Base-by-base conservation (phyloP, 2,329 filamentous ascomycete genomes). In the Domatiomyces catenatus region DNA sequence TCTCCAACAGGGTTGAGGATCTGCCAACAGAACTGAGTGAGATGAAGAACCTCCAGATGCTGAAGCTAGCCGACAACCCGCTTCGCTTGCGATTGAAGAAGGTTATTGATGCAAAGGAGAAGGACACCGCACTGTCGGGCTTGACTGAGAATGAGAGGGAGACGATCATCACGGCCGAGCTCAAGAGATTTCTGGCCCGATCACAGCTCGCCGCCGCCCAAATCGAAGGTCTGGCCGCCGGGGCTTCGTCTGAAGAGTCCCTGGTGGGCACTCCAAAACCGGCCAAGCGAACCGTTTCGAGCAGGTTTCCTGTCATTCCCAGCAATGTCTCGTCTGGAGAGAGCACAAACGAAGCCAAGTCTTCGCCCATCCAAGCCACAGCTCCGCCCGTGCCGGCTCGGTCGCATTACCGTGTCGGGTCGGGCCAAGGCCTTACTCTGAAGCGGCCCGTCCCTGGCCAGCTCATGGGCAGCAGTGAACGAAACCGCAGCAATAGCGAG, bases 11-110 rank as follows among this genome's bases (percentile, higher is more conserved):
- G 53, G 86, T 96, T 59, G 81, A 86, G 56, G 83, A 89, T 58
- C 71, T 96, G 17, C 90, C 90, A 1, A 70, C 85, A 5, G 89
- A 86, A 57, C 70, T 96, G 19, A 87, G 86, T 50, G 88, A 94
- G 56, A 94, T 95, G 84, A 81, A 77, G 51, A 92, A 87, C 50
- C 70, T 96, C 52, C 86, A 90, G 63, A 84, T 93, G 57, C 74
- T 96, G 51, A 94, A 94, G 66, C 79, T 95, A 36, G 84, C 90
- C 52, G 87, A 87, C 45, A 95, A 95, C 59, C 86, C 86, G 7
- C 77, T 95, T 52, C 77, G 75, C 52, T 90, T 90, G 59, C 88
- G 88, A 2, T 83, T 86, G 15, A 79, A 75, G 59, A 80, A 84
- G 57, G 73, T 83, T 12, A 65, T 87, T 22, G 79, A 82, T 58